Conservation (phyloP, 179 eudicot genomes). For the Carnegiea gigantea region DNA sequence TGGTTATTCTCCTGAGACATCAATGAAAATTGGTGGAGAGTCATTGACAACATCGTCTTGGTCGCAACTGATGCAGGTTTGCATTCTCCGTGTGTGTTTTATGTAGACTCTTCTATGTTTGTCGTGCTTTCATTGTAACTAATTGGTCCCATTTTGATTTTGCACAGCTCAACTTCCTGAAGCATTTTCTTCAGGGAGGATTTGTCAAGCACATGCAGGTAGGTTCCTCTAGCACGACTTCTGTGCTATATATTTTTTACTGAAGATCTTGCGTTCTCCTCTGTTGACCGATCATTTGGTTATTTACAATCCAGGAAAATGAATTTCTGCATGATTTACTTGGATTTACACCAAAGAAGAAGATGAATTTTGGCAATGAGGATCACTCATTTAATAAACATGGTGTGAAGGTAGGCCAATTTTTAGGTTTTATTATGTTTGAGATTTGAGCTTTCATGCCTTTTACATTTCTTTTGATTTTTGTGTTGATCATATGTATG, state of each 20-base stretch:
- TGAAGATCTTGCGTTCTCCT: conserved; percentile 2
- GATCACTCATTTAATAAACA: conserved; percentile 35
- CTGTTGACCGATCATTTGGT: background rate
- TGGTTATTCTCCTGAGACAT: conserved; percentile 70
- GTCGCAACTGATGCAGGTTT: conserved; percentile 79
- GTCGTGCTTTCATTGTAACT: background rate
- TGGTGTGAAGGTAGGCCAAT: conserved; percentile 60
- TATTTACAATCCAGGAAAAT: conserved; percentile 54
- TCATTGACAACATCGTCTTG: conserved; percentile 65
- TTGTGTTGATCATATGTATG: background rate
- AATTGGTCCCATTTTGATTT: background rate
- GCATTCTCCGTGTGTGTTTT: background rate
- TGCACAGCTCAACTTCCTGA: conserved; percentile 73
- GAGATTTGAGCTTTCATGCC: background rate
- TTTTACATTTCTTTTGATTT: background rate
- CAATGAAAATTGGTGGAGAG: conserved; percentile 81
- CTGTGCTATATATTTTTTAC: background rate
- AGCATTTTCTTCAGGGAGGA: conserved; percentile 89
- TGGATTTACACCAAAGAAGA: conserved; percentile 73
- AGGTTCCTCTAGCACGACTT: conserved; percentile 1
- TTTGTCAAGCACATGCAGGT: conserved; percentile 97
- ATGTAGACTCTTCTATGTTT: background rate
- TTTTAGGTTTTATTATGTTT: background rate
- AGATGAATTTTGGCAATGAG: conserved; percentile 36
- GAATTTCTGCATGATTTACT: conserved; percentile 82